phyloP scores from a whole-genome alignment of 257 asterid genomes.

The Solanum arcanum region DNA sequence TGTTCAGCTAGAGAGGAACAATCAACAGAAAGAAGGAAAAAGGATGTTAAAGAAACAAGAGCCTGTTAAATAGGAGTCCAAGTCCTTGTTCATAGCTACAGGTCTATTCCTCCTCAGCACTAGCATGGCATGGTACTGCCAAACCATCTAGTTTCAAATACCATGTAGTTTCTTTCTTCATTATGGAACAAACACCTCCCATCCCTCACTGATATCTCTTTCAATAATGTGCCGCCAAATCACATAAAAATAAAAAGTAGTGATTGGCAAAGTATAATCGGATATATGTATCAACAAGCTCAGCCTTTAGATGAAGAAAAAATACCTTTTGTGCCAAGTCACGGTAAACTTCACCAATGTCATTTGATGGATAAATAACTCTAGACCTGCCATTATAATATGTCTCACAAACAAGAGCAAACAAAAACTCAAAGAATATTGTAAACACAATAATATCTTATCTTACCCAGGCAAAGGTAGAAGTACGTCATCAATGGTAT shows the following conservation, averaged over 20 bases:
- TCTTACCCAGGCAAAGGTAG: slow-evolving; percentile 97
- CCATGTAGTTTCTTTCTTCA: background rate
- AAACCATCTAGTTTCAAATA: background rate
- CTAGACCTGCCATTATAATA: slow-evolving; percentile 55
- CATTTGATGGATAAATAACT: slow-evolving; percentile 73
- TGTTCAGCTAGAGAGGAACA: background rate
- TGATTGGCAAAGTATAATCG: background rate
- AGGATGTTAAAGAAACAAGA: background rate
- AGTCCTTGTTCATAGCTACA: background rate
- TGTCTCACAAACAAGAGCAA: background rate
- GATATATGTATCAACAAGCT: background rate
- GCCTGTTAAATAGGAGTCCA: background rate
- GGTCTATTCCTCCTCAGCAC: background rate
- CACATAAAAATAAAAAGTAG: background rate
- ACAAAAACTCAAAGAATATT: background rate
- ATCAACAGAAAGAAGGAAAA: background rate
- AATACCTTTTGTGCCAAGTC: slow-evolving; percentile 68
- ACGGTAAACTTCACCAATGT: slow-evolving; percentile 55
- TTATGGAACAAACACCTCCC: background rate
- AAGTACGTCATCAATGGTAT: slow-evolving; percentile 55
- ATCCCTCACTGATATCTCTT: background rate
- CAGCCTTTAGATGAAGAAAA: background rate
- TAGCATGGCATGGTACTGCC: background rate
- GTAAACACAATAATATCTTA: background rate
- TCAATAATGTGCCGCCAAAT: background rate